A percentile compares a stretch with the other conserved stretches of the same genome.
These are phyloP conservation scores for Mycena polygramma DNA, from an alignment of 768 basidiomycete species.

Conservation along the genomic window DNA sequence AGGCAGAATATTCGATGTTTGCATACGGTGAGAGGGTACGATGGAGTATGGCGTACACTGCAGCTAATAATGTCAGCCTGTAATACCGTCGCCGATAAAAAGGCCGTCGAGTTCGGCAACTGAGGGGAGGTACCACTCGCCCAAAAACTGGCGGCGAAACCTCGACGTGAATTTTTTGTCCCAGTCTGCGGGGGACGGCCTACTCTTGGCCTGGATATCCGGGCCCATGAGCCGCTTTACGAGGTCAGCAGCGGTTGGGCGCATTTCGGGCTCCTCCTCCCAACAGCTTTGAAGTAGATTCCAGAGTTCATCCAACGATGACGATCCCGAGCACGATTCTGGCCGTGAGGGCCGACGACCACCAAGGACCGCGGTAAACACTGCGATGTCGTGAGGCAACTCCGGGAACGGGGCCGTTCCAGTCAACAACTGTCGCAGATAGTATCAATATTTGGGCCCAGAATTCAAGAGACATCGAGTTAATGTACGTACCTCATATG, in stretches of 20 bases:
- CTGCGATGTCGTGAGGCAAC: neutral
- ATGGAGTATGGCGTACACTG: no score
- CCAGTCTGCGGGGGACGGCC: no score
- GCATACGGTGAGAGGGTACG: no score
- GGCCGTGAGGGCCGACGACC: slow-evolving; percentile 18
- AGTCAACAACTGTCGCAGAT: slow-evolving; percentile 4
- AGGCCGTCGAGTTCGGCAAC: no score
- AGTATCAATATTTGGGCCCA: no score
- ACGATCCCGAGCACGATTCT: neutral
- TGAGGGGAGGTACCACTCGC: no score
- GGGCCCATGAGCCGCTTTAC: slow-evolving; percentile 1
- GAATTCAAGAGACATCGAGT: neutral
- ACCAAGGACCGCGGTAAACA: neutral
- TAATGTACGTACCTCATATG: slow-evolving; percentile 55
- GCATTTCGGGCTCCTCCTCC: neutral
- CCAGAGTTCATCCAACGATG: slow-evolving; percentile 18
- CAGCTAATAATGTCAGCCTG: no score
- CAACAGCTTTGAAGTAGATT: slow-evolving; percentile 18
- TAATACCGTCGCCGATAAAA: no score
- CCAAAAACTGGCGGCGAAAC: no score
- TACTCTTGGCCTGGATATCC: slow-evolving; percentile 27
- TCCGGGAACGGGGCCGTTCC: slow-evolving; percentile 17
- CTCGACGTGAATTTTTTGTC: no score
- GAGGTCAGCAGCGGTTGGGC: slow-evolving; percentile 3
- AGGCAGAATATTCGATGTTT: no score